Conservation (phyloP, 2,329 filamentous ascomycete species). For the Rachicladosporium sp. region DNA sequence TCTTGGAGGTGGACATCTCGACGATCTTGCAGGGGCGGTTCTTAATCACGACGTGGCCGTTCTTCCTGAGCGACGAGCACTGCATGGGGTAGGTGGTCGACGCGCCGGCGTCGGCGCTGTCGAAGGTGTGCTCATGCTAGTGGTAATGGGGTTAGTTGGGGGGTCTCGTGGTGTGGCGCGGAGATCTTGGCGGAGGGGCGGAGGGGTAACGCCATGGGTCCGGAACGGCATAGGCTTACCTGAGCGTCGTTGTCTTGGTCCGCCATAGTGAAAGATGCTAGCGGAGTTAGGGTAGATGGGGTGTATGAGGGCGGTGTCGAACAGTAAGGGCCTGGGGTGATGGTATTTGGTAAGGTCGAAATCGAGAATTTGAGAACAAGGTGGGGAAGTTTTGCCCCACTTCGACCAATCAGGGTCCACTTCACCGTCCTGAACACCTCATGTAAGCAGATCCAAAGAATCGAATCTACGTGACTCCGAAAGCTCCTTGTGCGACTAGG, state of each 20-base stretch:
- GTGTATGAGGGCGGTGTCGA: constrained; percentile 4
- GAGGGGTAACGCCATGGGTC: background rate
- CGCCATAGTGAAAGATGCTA: constrained; percentile 12
- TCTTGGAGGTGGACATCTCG: constrained; percentile 99
- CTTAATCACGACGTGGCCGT: constrained; percentile 98
- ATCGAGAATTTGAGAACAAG: background rate
- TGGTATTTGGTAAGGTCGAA: constrained; percentile 10
- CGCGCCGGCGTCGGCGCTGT: constrained; percentile 89
- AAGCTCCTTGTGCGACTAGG: too few species aligned
- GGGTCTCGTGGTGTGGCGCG: background rate
- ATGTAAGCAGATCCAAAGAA: too few species aligned
- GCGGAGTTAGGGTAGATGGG: constrained; percentile 1
- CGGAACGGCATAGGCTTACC: constrained; percentile 9
- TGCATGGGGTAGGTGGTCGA: constrained; percentile 94
- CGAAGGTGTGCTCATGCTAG: constrained; percentile 60
- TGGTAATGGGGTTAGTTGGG: constrained; percentile 11
- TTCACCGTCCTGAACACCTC: too few species aligned
- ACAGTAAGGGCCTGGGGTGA: constrained; percentile 6
- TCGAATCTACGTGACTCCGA: too few species aligned
- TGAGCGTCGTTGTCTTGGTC: constrained; percentile 17
- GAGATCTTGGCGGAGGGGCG: background rate
- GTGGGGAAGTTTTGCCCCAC: too few species aligned
- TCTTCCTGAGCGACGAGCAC: constrained; percentile 99
- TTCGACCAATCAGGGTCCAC: too few species aligned
- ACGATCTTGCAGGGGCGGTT: constrained; percentile 99